These are phyloP conservation scores for Xylaria sp. DNA, from an alignment of 2,329 filamentous ascomycete species.

Conservation along the genomic window DNA sequence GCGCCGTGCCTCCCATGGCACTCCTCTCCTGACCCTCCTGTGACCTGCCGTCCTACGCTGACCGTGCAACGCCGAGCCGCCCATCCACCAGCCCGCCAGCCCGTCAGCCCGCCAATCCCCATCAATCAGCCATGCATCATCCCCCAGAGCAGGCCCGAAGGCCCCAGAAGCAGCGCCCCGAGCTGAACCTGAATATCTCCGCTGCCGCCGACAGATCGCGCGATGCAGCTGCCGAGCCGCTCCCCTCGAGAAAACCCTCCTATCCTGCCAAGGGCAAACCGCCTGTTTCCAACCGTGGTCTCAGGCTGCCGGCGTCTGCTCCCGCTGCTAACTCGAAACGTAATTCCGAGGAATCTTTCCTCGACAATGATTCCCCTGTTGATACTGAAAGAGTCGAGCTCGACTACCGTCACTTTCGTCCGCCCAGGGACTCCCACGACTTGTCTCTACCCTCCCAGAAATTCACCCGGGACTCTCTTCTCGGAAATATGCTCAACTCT, in stretches of 20 bases:
- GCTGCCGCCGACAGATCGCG: slow-evolving; percentile 36
- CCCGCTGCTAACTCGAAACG: slow-evolving; percentile 39
- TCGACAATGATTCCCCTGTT: slow-evolving; percentile 45
- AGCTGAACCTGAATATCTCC: slow-evolving; percentile 52
- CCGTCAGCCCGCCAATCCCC: slow-evolving; percentile 33
- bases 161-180: slow-evolving; percentile 49
- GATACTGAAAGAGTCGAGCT: slow-evolving; percentile 46
- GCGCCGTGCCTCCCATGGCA: slow-evolving; percentile 42
- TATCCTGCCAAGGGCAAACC: slow-evolving; percentile 48
- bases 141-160: slow-evolving; percentile 46
- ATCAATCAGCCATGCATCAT: slow-evolving; percentile 43
- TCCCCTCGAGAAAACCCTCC: slow-evolving; percentile 44
- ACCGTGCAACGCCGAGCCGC: slow-evolving; percentile 37
- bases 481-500: slow-evolving; percentile 94
- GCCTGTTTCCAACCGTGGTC: slow-evolving; percentile 49
- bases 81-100: slow-evolving; percentile 25
- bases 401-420: slow-evolving; percentile 47
- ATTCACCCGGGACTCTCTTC: slow-evolving; percentile 87
- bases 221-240: slow-evolving; percentile 47
- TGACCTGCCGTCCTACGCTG: slow-evolving; percentile 38
- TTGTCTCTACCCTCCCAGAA: slow-evolving; percentile 80
- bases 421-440: slow-evolving; percentile 78
- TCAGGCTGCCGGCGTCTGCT: slow-evolving; percentile 43
- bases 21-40: slow-evolving; percentile 29
- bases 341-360: slow-evolving; percentile 47